phyloP scores from a whole-genome alignment of 1,284 basidiomycete genomes.

The Cystobasidium sp. region DNA sequence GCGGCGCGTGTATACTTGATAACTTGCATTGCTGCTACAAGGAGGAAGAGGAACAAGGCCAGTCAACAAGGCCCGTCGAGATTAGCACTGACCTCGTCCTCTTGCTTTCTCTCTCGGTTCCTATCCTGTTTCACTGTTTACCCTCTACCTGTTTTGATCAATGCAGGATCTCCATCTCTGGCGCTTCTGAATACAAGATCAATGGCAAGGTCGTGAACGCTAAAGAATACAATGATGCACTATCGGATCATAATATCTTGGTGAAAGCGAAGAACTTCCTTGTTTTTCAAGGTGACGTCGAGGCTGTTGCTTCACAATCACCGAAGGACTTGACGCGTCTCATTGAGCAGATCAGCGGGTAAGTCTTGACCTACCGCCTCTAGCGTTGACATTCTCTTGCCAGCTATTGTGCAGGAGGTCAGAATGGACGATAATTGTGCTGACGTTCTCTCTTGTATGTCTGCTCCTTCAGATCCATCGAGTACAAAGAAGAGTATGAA shows the following conservation, averaged over 20 bases:
- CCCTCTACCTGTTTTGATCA: not conserved
- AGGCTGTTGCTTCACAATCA: conserved; percentile 94
- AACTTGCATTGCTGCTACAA: not conserved
- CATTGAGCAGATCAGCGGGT: conserved; percentile 93
- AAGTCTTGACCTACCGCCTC: too few species aligned
- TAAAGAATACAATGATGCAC: conserved; percentile 79
- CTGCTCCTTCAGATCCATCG: conserved; percentile 66
- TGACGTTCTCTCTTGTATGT: too few species aligned
- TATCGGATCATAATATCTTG: conserved; percentile 88
- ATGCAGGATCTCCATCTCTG: conserved; percentile 77
- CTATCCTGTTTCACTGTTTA: not conserved
- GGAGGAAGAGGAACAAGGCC: not conserved
- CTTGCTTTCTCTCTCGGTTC: not conserved
- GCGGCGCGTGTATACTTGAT: not conserved
- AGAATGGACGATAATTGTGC: too few species aligned
- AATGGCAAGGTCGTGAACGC: conserved; percentile 79
- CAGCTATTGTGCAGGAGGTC: too few species aligned
- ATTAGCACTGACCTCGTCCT: not conserved
- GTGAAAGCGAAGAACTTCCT: conserved; percentile 99
- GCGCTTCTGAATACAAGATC: conserved; percentile 84
- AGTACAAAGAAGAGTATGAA: conserved; percentile 87
- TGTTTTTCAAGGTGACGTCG: conserved; percentile 99
- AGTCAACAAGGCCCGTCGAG: too few species aligned
- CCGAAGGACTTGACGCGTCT: conserved; percentile 85
- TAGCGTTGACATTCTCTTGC: too few species aligned